Base-by-base conservation (phyloP, 2,329 filamentous ascomycete genomes). In the Didymella exigua region DNA sequence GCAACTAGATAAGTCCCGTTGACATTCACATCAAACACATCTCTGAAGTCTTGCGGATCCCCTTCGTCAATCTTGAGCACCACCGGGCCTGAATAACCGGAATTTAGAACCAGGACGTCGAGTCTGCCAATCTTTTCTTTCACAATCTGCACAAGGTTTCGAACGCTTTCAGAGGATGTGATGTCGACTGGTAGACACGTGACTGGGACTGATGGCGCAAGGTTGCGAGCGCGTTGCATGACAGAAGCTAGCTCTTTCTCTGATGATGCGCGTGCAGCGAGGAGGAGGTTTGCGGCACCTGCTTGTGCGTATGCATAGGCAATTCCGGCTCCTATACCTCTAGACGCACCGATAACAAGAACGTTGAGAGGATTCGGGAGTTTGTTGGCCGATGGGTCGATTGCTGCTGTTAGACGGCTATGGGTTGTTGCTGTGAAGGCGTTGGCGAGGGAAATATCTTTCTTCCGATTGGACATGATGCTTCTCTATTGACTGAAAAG, bases 41-140 rank as follows among this genome's bases (percentile, higher is more conserved):
- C 63, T 41, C 69, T 63, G 37, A 75, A 74, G 44, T 74, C 70
- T 13, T 62, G 60, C 4, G 73, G 68, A 5, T 61, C 33, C 6
- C 73, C 75, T 14, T 69, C 59, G n/a, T 68, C 59, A 36, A 76
- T 61, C 40, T 72, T 70, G 13, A 70, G 45, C 2, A 70, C 70
- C 1, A 77, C 67, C 1, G 69, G 69, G 0, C 74, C 74, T 0
- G 73, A 70, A 53, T 71, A 74, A 0, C 74, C 76, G 8, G 74
- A 74, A 42, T 77, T 77, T 38, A 70, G 67, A 41, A 77, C 62
- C 2, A 77, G 47, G 37, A 78, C 57, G 51, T 78, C 75, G 4
- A 78, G 55, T 3, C 55, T 63, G 19, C 65, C 63, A 16, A 68
- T 49, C 10, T 63, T 56, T 14, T 63, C 19, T 43, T 65, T 62